phyloP scores from a whole-genome alignment of 345 rosid species.

The Leavenworthia alabamica region DNA sequence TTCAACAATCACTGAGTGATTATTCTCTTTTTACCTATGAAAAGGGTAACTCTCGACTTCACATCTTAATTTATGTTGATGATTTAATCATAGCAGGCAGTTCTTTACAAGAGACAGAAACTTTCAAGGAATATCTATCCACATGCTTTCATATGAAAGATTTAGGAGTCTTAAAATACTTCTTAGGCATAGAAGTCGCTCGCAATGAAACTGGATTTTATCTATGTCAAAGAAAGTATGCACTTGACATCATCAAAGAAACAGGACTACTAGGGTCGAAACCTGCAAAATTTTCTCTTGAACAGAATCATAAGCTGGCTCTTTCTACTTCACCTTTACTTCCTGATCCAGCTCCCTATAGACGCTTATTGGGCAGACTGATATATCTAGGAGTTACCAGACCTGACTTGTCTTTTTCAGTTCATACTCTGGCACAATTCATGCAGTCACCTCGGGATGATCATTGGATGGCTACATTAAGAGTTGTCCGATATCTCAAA shows the following conservation, averaged over 20 bases:
- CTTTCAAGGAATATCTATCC: too few relatives aligned
- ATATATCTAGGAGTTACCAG: rapidly evolving
- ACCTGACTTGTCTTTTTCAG: neutral
- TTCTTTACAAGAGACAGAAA: too few relatives aligned
- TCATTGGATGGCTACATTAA: rapidly evolving
- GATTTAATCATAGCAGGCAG: too few relatives aligned
- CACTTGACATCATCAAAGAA: rapidly evolving
- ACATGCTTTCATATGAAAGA: too few relatives aligned
- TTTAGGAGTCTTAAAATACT: too few relatives aligned
- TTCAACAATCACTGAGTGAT: too few relatives aligned
- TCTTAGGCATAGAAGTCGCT: too few relatives aligned
- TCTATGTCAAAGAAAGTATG: neutral
- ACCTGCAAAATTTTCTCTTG: rapidly evolving
- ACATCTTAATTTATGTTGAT: too few relatives aligned
- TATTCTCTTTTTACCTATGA: too few relatives aligned
- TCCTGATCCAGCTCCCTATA: rapidly evolving
- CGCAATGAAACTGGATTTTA: neutral
- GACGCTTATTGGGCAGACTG: rapidly evolving
- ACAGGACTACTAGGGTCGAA: rapidly evolving
- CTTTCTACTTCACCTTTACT: rapidly evolving
- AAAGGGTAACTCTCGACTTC: too few relatives aligned
- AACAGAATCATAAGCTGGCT: neutral
- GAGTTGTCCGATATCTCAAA: neutral
- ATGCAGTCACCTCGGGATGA: neutral
- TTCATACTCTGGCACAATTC: neutral